Evolutionary conservation across 2,329 filamentous ascomycete genomes (phyloP).

Genomic region (Scolecobasidium constrictum): DNA sequence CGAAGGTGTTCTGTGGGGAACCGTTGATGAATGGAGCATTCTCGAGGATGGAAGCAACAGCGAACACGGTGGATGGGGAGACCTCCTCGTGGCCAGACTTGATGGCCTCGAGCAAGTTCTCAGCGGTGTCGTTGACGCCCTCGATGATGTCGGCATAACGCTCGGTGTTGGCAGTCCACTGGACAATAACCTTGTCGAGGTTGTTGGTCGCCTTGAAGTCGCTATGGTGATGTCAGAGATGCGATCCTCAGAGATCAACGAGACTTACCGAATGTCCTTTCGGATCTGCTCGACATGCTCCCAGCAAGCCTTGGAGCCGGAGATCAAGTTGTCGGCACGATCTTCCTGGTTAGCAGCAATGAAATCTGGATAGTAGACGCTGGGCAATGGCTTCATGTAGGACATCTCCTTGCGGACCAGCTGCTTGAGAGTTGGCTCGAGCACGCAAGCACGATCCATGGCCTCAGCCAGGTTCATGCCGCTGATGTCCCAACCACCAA

Average conservation of each 20-base stretch:
- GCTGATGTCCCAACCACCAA: conserved; percentile 98
- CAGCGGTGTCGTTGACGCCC: conserved; percentile 92
- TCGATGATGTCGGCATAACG: conserved; percentile 80
- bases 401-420: conserved; percentile 90
- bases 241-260: not conserved
- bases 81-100: conserved; percentile 79
- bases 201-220: conserved; percentile 79
- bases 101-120: conserved; percentile 84
- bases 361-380: conserved; percentile 98
- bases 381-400: conserved; percentile 76
- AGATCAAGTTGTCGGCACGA: conserved; percentile 81
- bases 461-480: conserved; percentile 76
- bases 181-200: conserved; percentile 91
- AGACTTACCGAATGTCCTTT: conserved; percentile 68
- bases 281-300: conserved; percentile 90
- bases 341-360: conserved; percentile 98
- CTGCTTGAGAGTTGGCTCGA: conserved; percentile 88
- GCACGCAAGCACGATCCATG: conserved; percentile 91
- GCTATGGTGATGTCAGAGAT: conserved; percentile 28
- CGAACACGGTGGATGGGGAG: conserved; percentile 91
- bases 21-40: conserved; percentile 94
- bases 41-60: conserved; percentile 88
- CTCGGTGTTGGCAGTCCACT: conserved; percentile 99
- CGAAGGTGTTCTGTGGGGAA: conserved; percentile 97
- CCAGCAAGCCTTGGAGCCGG: conserved; percentile 72